A percentile compares a stretch with the other conserved stretches of the same genome.
Evolutionary conservation across 2,329 filamentous ascomycete genomes (phyloP).

Genomic region (Phialocephala sp.): DNA sequence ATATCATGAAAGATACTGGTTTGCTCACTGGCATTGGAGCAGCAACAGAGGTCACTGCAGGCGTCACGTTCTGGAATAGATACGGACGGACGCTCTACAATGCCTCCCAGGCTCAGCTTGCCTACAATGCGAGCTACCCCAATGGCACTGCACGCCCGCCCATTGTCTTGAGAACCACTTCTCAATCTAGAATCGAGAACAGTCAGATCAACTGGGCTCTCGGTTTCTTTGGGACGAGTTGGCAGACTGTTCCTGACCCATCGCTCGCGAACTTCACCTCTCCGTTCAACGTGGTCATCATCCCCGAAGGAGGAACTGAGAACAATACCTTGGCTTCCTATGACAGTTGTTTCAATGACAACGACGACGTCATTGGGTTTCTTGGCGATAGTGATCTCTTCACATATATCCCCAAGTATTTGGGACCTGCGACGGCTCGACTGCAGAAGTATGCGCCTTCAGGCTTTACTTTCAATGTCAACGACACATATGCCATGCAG

Average conservation of each 20-base stretch:
- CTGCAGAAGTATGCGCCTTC: slow-evolving; percentile 53
- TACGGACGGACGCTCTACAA: slow-evolving; percentile 61
- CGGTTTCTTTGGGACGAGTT: slow-evolving; percentile 58
- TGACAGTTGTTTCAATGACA: slow-evolving; percentile 53
- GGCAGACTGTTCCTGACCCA: slow-evolving; percentile 46
- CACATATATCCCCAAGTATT: slow-evolving; percentile 53
- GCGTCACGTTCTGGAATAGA: slow-evolving; percentile 58
- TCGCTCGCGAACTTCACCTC: slow-evolving; percentile 47
- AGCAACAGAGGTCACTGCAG: slow-evolving; percentile 54
- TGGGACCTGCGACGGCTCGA: slow-evolving; percentile 50
- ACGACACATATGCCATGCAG: slow-evolving; percentile 57
- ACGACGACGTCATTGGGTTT: slow-evolving; percentile 27
- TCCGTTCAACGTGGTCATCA: slow-evolving; percentile 55
- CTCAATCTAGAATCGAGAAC: slow-evolving; percentile 59
- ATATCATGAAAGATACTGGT: slow-evolving; percentile 49
- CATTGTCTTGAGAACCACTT: slow-evolving; percentile 58
- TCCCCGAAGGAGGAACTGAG: slow-evolving; percentile 54
- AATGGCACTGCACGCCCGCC: slow-evolving; percentile 55
- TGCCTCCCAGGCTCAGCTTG: slow-evolving; percentile 51
- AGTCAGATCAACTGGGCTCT: slow-evolving; percentile 59
- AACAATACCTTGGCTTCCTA: slow-evolving; percentile 61
- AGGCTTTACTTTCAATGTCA: slow-evolving; percentile 54
- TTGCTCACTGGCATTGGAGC: slow-evolving; percentile 56
- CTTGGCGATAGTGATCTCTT: slow-evolving; percentile 50
- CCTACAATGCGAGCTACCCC: slow-evolving; percentile 52